Evolutionary conservation across 2,329 filamentous ascomycete genomes (phyloP).

Genomic region (Scleromitrula shiraiana): DNA sequence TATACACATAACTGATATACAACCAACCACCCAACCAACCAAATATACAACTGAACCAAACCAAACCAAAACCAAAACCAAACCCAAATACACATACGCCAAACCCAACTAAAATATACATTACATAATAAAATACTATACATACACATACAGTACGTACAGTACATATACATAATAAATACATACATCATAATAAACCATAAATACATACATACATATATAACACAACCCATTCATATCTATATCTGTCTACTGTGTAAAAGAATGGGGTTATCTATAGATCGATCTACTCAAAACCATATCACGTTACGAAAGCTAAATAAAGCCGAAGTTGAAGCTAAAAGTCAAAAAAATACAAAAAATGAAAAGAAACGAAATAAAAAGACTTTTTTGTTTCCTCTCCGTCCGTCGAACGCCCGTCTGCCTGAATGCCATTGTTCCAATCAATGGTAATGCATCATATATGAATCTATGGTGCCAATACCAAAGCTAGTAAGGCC

Average conservation of each 20-base stretch:
- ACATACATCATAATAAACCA: not conserved
- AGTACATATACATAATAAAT: no score
- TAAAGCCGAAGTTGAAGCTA: no score
- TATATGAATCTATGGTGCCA: constrained; percentile 43
- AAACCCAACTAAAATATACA: not conserved
- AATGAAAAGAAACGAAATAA: no score
- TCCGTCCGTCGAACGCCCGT: not conserved
- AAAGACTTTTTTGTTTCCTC: not conserved
- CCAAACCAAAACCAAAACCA: not conserved
- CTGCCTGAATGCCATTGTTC: not conserved
- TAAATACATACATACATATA: not conserved
- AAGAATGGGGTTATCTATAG: not conserved
- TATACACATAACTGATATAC: no score
- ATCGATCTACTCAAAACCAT: not conserved
- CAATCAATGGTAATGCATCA: not conserved
- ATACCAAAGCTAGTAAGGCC: constrained; percentile 89
- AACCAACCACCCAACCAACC: no score
- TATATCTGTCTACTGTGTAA: no score
- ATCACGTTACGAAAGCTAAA: no score
- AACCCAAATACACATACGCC: not conserved
- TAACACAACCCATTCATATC: not conserved
- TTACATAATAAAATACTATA: no score
- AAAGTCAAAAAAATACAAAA: no score
- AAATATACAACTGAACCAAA: not conserved
- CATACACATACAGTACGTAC: no score